Base-by-base conservation (phyloP, 345 rosid genomes). In the Salix caprea region DNA sequence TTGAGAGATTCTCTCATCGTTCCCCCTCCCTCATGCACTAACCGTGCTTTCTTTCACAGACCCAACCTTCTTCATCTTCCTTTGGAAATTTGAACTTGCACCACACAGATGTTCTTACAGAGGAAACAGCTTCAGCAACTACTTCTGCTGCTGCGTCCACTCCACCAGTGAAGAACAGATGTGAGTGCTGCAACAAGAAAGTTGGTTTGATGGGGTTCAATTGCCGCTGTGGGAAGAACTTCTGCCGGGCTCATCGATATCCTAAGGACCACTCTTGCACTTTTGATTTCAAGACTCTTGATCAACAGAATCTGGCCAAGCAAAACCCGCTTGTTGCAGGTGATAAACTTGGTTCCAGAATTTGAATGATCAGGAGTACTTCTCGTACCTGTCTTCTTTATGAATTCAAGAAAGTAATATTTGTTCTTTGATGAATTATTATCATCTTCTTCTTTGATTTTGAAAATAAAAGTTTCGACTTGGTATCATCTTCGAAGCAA, bases 251-350 rank as follows among this genome's bases (percentile, higher is more conserved):
- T 5, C 89, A 86, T 39, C 79, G 88, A 1, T 77, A 83, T 66
- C 72, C 88, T 1, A 52, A 80, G 16, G 82, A 84, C 12, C 89
- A 88, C 60, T 56, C 80, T 16, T 86, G 90, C 60, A 24, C 69
- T 1, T 77, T 60, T 1, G 87, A 86, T 78, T 85, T 80, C 46
- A 84, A 81, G 80, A 30, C 62, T 10, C 37, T 54, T 3, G 84
- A 76, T 42, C 79, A 72, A 23, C 30, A 77, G 2, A 44, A 69
- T 8, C 74, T 88, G 62, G 34, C n/a, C 1, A 67, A 76, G 52
- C 65, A 79, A 65, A 78, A 81, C 48, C 83, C 81, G 6, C 36
- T 77, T 46, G 30, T 77, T 26, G 70, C 75, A 76, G 70, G 30
- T 12, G 83, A 80, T 65, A 82, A 84, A 76, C 23, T 85, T 7